Evolutionary conservation across 75 land plant species (phyloP).

Genomic region (Adiantum capillusveneris): DNA sequence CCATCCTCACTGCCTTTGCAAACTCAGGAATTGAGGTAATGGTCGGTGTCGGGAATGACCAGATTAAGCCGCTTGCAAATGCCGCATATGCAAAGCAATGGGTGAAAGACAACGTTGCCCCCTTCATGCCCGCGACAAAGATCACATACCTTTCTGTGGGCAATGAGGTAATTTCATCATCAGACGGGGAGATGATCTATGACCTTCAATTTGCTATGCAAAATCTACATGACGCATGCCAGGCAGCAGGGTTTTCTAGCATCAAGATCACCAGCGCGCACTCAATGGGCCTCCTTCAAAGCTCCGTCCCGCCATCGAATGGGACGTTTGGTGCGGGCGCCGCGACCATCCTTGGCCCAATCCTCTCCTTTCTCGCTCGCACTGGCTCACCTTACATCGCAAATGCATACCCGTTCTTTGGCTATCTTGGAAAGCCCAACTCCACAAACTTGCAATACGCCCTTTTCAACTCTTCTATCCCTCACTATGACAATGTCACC

Average conservation of each 20-base stretch:
- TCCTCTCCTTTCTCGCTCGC: slow-evolving; percentile 44
- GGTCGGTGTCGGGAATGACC: slow-evolving; percentile 49
- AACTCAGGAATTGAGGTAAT: slow-evolving; percentile 37
- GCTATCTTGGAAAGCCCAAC: slow-evolving; percentile 54
- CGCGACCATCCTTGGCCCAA: slow-evolving; percentile 16
- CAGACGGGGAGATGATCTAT: slow-evolving; percentile 31
- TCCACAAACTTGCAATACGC: slow-evolving; percentile 60
- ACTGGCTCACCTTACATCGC: slow-evolving; percentile 61
- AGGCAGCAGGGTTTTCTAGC: slow-evolving; percentile 17
- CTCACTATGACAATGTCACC: slow-evolving; percentile 35
- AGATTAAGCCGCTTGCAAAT: slow-evolving; percentile 37
- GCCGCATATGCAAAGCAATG: slow-evolving; percentile 28
- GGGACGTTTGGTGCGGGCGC: slow-evolving; percentile 11
- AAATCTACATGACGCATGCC: slow-evolving; percentile 62
- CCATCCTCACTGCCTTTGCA: slow-evolving; percentile 59
- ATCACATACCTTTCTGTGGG: slow-evolving; percentile 44
- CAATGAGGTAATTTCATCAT: slow-evolving; percentile 53
- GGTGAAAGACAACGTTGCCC: slow-evolving; percentile 35
- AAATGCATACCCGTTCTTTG: slow-evolving; percentile 84
- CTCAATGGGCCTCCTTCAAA: slow-evolving; percentile 45
- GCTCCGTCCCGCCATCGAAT: slow-evolving; percentile 25
- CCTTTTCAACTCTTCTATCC: slow-evolving; percentile 35
- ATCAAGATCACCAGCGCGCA: slow-evolving; percentile 66
- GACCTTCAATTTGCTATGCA: slow-evolving; percentile 74
- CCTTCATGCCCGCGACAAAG: slow-evolving; percentile 38